Conservation (phyloP, 2,329 filamentous ascomycete species). For the Plenodomus lindquistii region DNA sequence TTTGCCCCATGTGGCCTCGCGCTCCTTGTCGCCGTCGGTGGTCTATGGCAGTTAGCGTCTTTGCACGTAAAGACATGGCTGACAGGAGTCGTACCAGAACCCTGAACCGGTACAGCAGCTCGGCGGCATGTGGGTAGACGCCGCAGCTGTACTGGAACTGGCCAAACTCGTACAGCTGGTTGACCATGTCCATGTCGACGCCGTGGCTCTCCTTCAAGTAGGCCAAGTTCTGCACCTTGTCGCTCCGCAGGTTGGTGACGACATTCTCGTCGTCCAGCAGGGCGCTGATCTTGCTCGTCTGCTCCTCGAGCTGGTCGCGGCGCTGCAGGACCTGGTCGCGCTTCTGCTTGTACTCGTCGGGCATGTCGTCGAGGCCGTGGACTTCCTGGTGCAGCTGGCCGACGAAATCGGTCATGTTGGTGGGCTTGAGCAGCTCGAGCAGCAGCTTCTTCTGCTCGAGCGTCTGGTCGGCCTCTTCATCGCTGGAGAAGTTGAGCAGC, state of each 20-base stretch:
- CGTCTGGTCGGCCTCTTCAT: slow-evolving; percentile 75
- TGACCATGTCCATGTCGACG: slow-evolving; percentile 93
- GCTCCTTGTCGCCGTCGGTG: slow-evolving; percentile 97
- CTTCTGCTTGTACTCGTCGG: slow-evolving; percentile 86
- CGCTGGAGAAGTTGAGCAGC: slow-evolving; percentile 86
- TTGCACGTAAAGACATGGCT: not conserved
- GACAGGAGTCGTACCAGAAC: slow-evolving; percentile 62
- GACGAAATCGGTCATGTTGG: slow-evolving; percentile 99
- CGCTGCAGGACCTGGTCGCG: slow-evolving; percentile 83
- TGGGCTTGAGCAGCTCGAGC: slow-evolving; percentile 92
- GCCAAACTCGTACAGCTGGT: slow-evolving; percentile 92
- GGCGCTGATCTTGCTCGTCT: slow-evolving; percentile 85
- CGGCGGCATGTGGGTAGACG: slow-evolving; percentile 85
- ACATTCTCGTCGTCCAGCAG: slow-evolving; percentile 88
- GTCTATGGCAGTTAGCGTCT: slow-evolving; percentile 53
- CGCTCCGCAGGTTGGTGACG: slow-evolving; percentile 84
- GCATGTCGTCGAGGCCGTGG: slow-evolving; percentile 75
- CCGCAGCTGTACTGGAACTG: slow-evolving; percentile 98
- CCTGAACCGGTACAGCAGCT: slow-evolving; percentile 96
- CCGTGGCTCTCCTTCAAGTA: slow-evolving; percentile 96
- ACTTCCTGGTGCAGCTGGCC: slow-evolving; percentile 90
- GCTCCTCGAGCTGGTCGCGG: slow-evolving; percentile 81
- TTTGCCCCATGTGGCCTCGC: slow-evolving; percentile 96
- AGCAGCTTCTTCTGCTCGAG: slow-evolving; percentile 81
- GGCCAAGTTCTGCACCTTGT: slow-evolving; percentile 98